Base-by-base conservation (phyloP, 2,329 filamentous ascomycete genomes). In the Aschersonia sp. region DNA sequence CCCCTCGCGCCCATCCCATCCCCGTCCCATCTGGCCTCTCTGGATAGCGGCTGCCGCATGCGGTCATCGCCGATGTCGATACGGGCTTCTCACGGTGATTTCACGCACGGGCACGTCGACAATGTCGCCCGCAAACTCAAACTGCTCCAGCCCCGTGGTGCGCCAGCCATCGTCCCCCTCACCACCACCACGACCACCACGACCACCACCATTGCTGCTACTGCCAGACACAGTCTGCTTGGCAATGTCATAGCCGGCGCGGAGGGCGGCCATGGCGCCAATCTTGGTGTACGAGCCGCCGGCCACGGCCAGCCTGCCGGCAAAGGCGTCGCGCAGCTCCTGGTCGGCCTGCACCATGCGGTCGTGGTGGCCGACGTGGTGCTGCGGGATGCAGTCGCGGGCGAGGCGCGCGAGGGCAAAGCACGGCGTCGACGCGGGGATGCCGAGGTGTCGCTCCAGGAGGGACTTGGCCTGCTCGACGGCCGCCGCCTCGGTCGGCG, bases 361-460 rank as follows among this genome's bases (percentile, higher is more conserved):
- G 7, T 68, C 62, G 30, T 76, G 65, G 63, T 97, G 90, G 37
- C 87, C 87, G 1, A 95, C 81, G 1, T 73, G 76, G 62, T 94
- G 94, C 66, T 98, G 92, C 9, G 92, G 90, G 53, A 98, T 92
- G 59, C 88, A 94, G 51, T 92, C 73, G 50, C 69, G 61, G 52
- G 72, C 73, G 44, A 76, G 59, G 48, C 74, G 75, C 12, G 80
- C 81, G 49, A 76, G 69, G 35, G 75, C 74, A n/a, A 79, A 69
- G 14, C 71, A 69, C 0, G 84, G 81, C 30, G 76, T 67, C 29
- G 77, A 74, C 0, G 58, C 53, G 14, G 66, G 72, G 59, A 95
- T 86, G 49, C 73, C 72, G 5, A 97, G 70, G 58, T 97, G 89
- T 22, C 87, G 75, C 51, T 74, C 66, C 2, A 95, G 68, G 6